Conservation (phyloP, 2,329 filamentous ascomycete species). For the Phymatotrichopsis omnivora region DNA sequence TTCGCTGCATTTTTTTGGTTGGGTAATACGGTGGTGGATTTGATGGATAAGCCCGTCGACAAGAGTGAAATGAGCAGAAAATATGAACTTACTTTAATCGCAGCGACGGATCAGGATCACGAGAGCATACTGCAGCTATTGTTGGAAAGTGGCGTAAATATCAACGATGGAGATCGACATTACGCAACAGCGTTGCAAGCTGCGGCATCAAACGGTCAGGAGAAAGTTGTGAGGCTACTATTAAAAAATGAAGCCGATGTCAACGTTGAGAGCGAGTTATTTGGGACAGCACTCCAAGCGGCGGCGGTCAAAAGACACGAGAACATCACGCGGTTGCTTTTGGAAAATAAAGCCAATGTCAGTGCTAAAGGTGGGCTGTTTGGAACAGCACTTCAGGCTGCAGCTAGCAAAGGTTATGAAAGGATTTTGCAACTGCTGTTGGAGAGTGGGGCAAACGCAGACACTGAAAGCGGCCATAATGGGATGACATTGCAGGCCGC, state of each 20-base stretch:
- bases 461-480: not conserved
- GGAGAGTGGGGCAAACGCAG: not conserved
- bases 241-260: conserved; percentile 32
- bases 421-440: conserved; percentile 2
- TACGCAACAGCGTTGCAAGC: conserved; percentile 4
- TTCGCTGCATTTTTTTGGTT: too few relatives aligned
- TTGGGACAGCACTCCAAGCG: conserved; percentile 37
- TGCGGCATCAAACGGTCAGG: not conserved
- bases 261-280: conserved; percentile 34
- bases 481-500: conserved; percentile 4
- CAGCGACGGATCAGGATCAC: not conserved
- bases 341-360: conserved; percentile 25
- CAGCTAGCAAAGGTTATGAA: not conserved
- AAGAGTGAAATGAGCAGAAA: too few relatives aligned
- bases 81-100: too few relatives aligned
- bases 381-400: conserved; percentile 1
- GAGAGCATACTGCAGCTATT: not conserved
- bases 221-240: conserved; percentile 8
- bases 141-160: not conserved
- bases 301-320: conserved; percentile 33
- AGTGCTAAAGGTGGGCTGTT: conserved; percentile 3
- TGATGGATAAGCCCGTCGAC: too few relatives aligned
- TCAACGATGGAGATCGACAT: not conserved
- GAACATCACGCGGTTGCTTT: conserved; percentile 31
- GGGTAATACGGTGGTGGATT: too few relatives aligned